phyloP scores from a whole-genome alignment of 192 early-diverging fungal species.

The Backusella psychrophila region DNA sequence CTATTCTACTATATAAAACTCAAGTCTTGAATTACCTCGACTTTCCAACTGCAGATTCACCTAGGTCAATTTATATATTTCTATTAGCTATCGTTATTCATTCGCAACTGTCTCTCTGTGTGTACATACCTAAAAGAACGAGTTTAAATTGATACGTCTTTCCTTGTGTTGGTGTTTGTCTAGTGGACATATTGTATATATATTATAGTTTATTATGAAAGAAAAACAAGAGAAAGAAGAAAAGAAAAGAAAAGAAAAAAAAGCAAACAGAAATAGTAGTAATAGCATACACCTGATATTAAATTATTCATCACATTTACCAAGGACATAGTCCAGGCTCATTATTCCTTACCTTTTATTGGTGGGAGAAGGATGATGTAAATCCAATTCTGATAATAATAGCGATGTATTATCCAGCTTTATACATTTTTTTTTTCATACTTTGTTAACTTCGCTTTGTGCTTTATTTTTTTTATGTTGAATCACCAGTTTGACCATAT shows the following conservation, averaged over 20 bases:
- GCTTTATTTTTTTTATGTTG: too few species aligned
- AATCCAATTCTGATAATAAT: too few species aligned
- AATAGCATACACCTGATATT: neutral
- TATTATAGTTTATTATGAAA: neutral
- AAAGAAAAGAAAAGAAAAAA: neutral
- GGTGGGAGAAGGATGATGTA: too few species aligned
- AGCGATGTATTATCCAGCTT: too few species aligned
- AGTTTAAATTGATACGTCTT: constrained; percentile 92
- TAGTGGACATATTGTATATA: constrained; percentile 12
- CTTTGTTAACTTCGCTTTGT: too few species aligned
- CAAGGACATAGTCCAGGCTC: too few species aligned
- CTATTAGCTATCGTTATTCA: neutral
- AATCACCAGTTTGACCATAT: too few species aligned
- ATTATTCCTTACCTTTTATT: too few species aligned
- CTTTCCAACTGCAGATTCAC: constrained; percentile 66
- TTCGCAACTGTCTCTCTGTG: neutral
- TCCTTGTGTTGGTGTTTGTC: constrained; percentile 29
- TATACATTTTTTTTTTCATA: too few species aligned
- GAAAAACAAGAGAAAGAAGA: neutral
- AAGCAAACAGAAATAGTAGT: neutral
- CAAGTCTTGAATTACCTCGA: constrained; percentile 49
- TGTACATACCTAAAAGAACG: constrained; percentile 80
- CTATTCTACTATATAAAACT: neutral
- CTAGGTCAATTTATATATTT: constrained; percentile 25
- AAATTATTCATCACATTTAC: neutral